phyloP scores from a whole-genome alignment of 2,329 filamentous ascomycete genomes.

The Didymella glomerata region DNA sequence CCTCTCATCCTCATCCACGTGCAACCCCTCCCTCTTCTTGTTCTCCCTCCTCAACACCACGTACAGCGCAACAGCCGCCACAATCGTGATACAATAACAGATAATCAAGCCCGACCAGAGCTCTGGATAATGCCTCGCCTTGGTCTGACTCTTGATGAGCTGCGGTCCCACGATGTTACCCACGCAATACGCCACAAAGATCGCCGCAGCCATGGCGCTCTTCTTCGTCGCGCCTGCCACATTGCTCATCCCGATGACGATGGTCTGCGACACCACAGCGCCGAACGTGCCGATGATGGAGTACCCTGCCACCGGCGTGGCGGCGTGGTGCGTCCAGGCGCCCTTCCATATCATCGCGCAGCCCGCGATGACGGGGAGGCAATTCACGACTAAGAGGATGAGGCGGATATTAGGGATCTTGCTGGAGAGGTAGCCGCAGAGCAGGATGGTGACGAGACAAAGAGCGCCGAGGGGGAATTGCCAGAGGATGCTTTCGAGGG shows the following conservation, averaged over 20 bases:
- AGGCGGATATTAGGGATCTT: constrained; percentile 70
- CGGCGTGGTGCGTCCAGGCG: constrained; percentile 69
- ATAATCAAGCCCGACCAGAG: constrained; percentile 75
- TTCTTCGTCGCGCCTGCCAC: constrained; percentile 82
- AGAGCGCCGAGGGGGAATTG: constrained; percentile 77
- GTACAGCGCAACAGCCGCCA: constrained; percentile 65
- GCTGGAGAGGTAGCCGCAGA: constrained; percentile 71
- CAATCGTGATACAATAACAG: constrained; percentile 70
- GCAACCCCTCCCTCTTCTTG: constrained; percentile 59
- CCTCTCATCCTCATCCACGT: constrained; percentile 67
- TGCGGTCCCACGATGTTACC: constrained; percentile 80
- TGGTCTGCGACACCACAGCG: constrained; percentile 70
- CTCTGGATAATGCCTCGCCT: constrained; percentile 72
- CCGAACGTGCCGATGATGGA: constrained; percentile 77
- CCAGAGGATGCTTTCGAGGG: constrained; percentile 56
- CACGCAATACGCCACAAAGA: constrained; percentile 79
- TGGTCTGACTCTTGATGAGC: constrained; percentile 72
- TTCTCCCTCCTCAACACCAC: constrained; percentile 61
- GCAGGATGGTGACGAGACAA: constrained; percentile 71
- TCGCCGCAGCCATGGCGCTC: constrained; percentile 75
- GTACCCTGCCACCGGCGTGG: constrained; percentile 73
- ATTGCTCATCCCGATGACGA: constrained; percentile 69
- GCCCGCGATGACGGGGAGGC: constrained; percentile 77
- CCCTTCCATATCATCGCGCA: constrained; percentile 79
- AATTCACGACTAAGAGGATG: constrained; percentile 70